Evolutionary conservation across 192 early-diverging fungal genomes (phyloP), one percentile per base, ranked within the genome.

Genomic region (Coemansia sp.): DNA sequence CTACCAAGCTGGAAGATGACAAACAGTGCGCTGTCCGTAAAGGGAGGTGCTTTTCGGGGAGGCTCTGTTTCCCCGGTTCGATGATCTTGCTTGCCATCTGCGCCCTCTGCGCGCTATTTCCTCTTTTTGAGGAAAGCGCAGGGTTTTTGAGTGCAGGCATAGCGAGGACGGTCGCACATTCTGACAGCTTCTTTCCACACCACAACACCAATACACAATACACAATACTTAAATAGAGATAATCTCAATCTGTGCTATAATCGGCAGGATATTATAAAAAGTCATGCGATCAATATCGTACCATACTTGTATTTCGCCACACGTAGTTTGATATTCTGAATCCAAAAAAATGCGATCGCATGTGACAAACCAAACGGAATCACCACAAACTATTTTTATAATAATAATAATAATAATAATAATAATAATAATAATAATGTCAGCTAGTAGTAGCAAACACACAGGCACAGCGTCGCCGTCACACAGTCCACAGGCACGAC

Each of bases 101-200:
- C 69, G 75, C 75, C 75, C 68, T 61, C 69, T 59, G 15, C 55
- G 21, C 42, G 43, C 53, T 43, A 23, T 66, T 49, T 25, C 12
- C 46, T 25, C 25, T 23, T 6, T 21, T 25, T 40, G 51, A 43
- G 18, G 57, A 33, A 45, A 62, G 30, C 39, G 53, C 43, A 66
- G 69, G 62, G 45, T 62, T 78, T 46, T 67, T 46, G 66, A 60
- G 70, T 61, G 69, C 63, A 63, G 46, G 70, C 69, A 64, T 42
- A 68, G 75, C 75, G 70, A 77, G 75, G 75, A 72, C 59, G 70
- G 75, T 68, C 61, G 75, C 75, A 77, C 75, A 77, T 68, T 77
- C 75, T 77, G 75, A 77, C 75, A 77, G 75, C 70, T 31, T 56
- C 26, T n/a, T 25, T 49, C 18, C 48, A n/a, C 18, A 49, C 26